Base-by-base conservation (phyloP, 75 land plant genomes). In the Pinus taeda region DNA sequence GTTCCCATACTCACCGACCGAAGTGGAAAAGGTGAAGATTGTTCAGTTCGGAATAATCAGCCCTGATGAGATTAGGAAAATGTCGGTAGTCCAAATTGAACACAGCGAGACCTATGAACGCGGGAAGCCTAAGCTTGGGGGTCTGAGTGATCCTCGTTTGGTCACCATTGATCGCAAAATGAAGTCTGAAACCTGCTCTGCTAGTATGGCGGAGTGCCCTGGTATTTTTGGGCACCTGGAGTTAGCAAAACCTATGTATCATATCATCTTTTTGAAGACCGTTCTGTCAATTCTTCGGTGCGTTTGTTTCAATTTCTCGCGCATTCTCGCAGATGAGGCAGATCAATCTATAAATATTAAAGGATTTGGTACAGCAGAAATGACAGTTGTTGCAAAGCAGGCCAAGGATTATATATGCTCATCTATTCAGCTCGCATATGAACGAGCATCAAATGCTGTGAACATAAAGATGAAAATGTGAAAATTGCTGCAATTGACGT, bases 191-290 rank as follows among this genome's bases (percentile, higher is more conserved):
- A 97, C 99, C 11, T 97, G 99, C 77, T 88, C 85, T 30, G 96
- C 96, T 13, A 89, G 84, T 80, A 97, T 97, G 98, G 98, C 98
- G 11, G 98, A 93, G 83, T 97, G 99, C 73, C 96, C 99, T 12
- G 99, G 99, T 8, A 98, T 95, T 71, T 97, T 97, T 75, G 99
- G 98, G 15, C 96, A 97, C 74, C 85, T 97, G 26, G 99, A 97
- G 84, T 92, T 97, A 18, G 99, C n/a, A n/a, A n/a, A n/a, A n/a
- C n/a, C n/a, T n/a, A n/a, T n/a, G n/a, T n/a, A n/a, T n/a, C n/a
- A n/a, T 77, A 95, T 95, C 77, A 98, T 98, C 12, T 97, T 95
- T 58, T 60, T 97, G 85, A 97, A 95, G 83, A 95, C 99, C 11
- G 92, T 97, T 64, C 89, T 97, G 20, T 76, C 90, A 9, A 87